Base-by-base conservation (phyloP, 2,329 filamentous ascomycete genomes). In the Aspergillus sp. region DNA sequence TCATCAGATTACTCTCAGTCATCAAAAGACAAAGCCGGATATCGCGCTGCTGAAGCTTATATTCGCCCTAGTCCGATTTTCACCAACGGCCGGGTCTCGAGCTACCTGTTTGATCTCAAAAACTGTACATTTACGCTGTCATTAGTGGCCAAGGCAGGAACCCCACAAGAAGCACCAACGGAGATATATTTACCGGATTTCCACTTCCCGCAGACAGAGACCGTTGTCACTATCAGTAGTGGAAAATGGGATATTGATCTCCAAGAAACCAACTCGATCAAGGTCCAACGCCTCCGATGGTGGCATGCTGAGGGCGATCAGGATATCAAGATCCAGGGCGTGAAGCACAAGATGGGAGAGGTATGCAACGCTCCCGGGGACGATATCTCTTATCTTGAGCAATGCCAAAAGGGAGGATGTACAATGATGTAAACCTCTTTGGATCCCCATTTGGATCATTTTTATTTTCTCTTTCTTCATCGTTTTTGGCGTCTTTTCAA, bases 291-390 rank as follows among this genome's bases (percentile, higher is more conserved):
- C 51, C 69, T 98, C 50, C 81, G 81, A 55, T 98, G 93, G 93
- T 96, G 91, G 90, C 90, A 98, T 68, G 81, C 81, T 1, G 84
- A 85, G 44, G 93, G 91, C 2, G 82, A 90, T 53, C 91, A 97
- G 68, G 82, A 72, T 38, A 75, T 98, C 43, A 86, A 78, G 49
- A 76, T 96, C 7, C 83, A 78, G 13, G 93, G 93, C 0, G 70
- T 88, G 13, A 81, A 86, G 56, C 78, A 85, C 56, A 83, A 76
- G 54, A 63, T 59, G 5, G 64, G 65, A 3, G 58, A 64, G 6
- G 41, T 57, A 42, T 42, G 55, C 2, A 57, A 54, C 35, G 81
- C 78, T 2, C 77, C 76, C 4, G 81, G 81, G 5, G 86, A 89
- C 46, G 87, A 90, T 39, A 79, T 82, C 26, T 85, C 86, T 0